Conservation (phyloP, 1,284 basidiomycete species). For the Pseudozyma sp. region DNA sequence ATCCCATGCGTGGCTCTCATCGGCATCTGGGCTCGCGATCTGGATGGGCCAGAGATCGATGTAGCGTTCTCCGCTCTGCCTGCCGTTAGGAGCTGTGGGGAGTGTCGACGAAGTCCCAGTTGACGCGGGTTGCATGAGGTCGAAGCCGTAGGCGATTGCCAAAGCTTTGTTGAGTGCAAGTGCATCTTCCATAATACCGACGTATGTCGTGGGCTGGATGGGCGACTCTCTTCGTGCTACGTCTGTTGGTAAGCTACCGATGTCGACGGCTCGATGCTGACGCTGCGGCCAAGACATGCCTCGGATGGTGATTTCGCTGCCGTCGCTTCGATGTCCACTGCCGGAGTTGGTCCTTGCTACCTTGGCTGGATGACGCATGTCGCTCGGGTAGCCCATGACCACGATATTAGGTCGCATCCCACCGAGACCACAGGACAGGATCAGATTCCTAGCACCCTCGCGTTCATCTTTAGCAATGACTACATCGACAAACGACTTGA, state of each 20-base stretch:
- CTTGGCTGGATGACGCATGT: slow-evolving; percentile 55
- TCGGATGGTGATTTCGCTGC: slow-evolving; percentile 61
- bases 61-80: slow-evolving; percentile 45
- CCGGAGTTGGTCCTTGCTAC: slow-evolving; percentile 26
- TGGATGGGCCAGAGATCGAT: slow-evolving; percentile 68
- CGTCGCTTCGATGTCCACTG: slow-evolving; percentile 43
- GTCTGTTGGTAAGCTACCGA: slow-evolving; percentile 61
- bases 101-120: slow-evolving; percentile 22
- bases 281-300: slow-evolving; percentile 43
- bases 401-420: slow-evolving; percentile 68
- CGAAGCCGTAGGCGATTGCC: slow-evolving; percentile 66
- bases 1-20: slow-evolving; percentile 64
- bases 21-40: slow-evolving; percentile 60
- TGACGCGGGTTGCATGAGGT: slow-evolving; percentile 56
- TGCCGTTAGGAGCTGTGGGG: slow-evolving; percentile 16
- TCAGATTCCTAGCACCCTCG: slow-evolving; percentile 65
- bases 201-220: slow-evolving; percentile 61
- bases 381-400: slow-evolving; percentile 65
- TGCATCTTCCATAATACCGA: slow-evolving; percentile 68
- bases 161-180: slow-evolving; percentile 67
- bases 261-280: slow-evolving; percentile 39
- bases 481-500: slow-evolving; percentile 68
- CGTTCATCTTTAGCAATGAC: slow-evolving; percentile 67
- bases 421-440: slow-evolving; percentile 65
- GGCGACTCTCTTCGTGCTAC: slow-evolving; percentile 63